Conservation (phyloP, 2,329 filamentous ascomycete species). For the Pezicula neosporulosa region DNA sequence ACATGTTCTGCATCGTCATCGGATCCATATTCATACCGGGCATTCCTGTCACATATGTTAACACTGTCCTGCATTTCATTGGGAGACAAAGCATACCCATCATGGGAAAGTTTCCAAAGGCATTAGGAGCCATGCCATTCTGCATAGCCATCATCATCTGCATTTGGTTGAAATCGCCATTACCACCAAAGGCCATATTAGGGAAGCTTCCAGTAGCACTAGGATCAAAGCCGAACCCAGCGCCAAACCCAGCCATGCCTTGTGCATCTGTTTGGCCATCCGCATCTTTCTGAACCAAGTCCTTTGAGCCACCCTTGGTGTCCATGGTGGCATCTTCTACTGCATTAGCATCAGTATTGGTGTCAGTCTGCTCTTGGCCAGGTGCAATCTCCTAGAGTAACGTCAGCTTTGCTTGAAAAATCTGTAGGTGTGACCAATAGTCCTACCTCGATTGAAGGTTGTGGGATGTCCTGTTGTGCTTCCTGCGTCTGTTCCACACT, state of each 20-base stretch:
- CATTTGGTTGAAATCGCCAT: constrained; percentile 71
- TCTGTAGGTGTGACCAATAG: neutral
- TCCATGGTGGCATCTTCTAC: constrained; percentile 8
- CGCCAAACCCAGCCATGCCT: constrained; percentile 18
- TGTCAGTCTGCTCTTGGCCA: constrained; percentile 26
- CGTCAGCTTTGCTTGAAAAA: constrained; percentile 11
- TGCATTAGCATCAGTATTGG: constrained; percentile 14
- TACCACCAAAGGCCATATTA: constrained; percentile 40
- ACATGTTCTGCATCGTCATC: constrained; percentile 70
- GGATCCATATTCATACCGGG: constrained; percentile 82
- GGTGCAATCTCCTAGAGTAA: constrained; percentile 26
- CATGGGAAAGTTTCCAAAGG: constrained; percentile 64
- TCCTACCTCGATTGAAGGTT: constrained; percentile 34
- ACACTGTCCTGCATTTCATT: neutral
- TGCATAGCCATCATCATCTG: constrained; percentile 78
- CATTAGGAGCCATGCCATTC: constrained; percentile 56
- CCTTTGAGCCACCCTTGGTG: constrained; percentile 11
- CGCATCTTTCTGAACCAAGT: constrained; percentile 9
- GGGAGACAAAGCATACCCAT: constrained; percentile 69
- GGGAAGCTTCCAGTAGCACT: constrained; percentile 28
- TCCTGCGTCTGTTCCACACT: constrained; percentile 12
- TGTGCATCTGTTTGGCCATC: constrained; percentile 10
- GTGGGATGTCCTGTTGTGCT: constrained; percentile 31
- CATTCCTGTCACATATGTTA: constrained; percentile 55
- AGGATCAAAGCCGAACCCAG: constrained; percentile 40